Percentiles rank a stretch among this genome's conserved stretches.
Conservation (phyloP, 2,329 filamentous ascomycete genomes). For the Dactylonectria macrodidyma region DNA sequence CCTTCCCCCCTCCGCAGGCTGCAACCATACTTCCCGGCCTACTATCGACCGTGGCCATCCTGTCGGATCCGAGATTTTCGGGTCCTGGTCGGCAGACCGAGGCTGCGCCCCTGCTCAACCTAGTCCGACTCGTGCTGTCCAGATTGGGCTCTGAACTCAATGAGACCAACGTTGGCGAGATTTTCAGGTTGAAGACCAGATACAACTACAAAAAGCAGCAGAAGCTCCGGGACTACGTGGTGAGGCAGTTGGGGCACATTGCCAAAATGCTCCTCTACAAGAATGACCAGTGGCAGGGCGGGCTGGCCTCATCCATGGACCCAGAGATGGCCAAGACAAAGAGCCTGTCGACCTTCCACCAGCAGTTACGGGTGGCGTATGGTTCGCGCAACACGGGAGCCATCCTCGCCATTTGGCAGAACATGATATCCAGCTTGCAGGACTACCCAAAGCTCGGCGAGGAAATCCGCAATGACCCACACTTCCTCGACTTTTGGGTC, state of each 20-base stretch:
- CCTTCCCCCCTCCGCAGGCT: slow-evolving; percentile 46
- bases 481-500: slow-evolving; percentile 58
- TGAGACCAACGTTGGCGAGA: slow-evolving; percentile 36
- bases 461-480: slow-evolving; percentile 51
- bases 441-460: slow-evolving; percentile 43
- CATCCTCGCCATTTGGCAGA: slow-evolving; percentile 52
- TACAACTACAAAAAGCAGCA: slow-evolving; percentile 39
- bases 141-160: slow-evolving; percentile 33
- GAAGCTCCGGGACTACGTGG: slow-evolving; percentile 47
- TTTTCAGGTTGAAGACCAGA: slow-evolving; percentile 35
- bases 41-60: slow-evolving; percentile 50
- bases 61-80: slow-evolving; percentile 47
- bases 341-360: slow-evolving; percentile 44
- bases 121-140: slow-evolving; percentile 43
- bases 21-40: slow-evolving; percentile 50
- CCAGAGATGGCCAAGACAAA: slow-evolving; percentile 16
- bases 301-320: slow-evolving; percentile 18
- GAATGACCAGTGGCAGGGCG: slow-evolving; percentile 42
- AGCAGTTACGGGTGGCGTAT: slow-evolving; percentile 50
- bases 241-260: slow-evolving; percentile 48
- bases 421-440: slow-evolving; percentile 47
- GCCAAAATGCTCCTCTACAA: slow-evolving; percentile 43
- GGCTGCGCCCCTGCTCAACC: slow-evolving; percentile 50
- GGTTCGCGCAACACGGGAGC: slow-evolving; percentile 48
- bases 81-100: slow-evolving; percentile 26